Percentiles rank a stretch among this genome's conserved stretches.
Conservation (phyloP, 495 filamentous ascomycete genomes). For the Patellaria atrata region DNA sequence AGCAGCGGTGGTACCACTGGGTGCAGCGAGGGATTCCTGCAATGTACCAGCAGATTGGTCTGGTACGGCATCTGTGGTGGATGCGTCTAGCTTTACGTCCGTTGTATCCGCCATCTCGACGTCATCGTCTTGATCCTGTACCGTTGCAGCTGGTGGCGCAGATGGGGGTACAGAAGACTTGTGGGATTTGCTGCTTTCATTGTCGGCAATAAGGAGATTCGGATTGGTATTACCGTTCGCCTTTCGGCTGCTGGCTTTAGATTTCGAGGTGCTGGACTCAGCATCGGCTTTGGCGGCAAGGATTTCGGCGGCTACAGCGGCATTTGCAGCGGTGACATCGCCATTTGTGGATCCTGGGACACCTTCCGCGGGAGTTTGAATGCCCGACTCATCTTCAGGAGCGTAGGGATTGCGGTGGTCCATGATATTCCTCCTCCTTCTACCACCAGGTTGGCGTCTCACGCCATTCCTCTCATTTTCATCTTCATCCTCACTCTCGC, state of each 20-base stretch:
- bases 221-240: too few species aligned
- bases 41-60: background rate
- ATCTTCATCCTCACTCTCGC: conserved; percentile 76
- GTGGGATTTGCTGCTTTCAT: too few species aligned
- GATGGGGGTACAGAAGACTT: too few species aligned
- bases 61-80: background rate
- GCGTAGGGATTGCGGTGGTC: conserved; percentile 55
- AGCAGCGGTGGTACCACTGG: conserved; percentile 3
- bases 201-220: too few species aligned
- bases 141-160: conserved; percentile 6
- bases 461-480: conserved; percentile 60
- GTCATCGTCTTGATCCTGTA: conserved; percentile 18
- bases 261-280: too few species aligned
- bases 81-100: background rate
- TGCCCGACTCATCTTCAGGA: conserved; percentile 36
- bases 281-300: too few species aligned
- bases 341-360: conserved; percentile 12
- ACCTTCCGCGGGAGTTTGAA: conserved; percentile 4
- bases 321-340: conserved; percentile 6
- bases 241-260: too few species aligned
- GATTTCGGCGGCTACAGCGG: background rate
- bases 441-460: conserved; percentile 42
- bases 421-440: conserved; percentile 47
- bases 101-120: conserved; percentile 18
- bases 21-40: background rate